Percentiles rank a stretch among this genome's conserved stretches.
These are phyloP conservation scores for Coprinellus aureogranulatus DNA, from an alignment of 768 basidiomycete species.

Conservation along the genomic window DNA sequence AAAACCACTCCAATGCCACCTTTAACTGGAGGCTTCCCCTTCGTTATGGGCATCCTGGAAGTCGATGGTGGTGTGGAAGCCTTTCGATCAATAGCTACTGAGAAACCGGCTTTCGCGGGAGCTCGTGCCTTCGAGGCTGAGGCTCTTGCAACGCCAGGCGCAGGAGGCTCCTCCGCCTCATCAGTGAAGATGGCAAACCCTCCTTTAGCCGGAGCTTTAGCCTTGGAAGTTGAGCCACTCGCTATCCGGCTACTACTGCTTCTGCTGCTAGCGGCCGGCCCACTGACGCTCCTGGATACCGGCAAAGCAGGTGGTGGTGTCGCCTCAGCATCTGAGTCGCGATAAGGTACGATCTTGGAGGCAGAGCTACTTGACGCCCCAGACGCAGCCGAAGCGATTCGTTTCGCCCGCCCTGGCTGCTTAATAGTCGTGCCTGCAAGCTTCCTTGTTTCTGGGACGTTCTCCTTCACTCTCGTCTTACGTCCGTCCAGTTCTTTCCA, in stretches of 20 bases:
- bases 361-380: slow-evolving; percentile 24
- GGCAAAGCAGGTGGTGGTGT: slow-evolving; percentile 37
- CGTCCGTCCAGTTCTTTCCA: slow-evolving; percentile 79
- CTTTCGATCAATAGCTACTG: too few species aligned
- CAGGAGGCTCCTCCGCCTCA: slow-evolving; percentile 7
- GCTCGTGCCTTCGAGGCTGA: too few species aligned
- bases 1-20: too few species aligned
- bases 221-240: slow-evolving; percentile 12
- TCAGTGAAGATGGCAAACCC: slow-evolving; percentile 20
- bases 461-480: slow-evolving; percentile 77
- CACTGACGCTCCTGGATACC: not conserved
- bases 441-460: slow-evolving; percentile 67
- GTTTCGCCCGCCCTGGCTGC: slow-evolving; percentile 56
- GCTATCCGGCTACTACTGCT: not conserved
- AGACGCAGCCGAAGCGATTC: slow-evolving; percentile 42
- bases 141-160: not conserved
- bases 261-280: not conserved
- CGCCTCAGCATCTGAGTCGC: slow-evolving; percentile 52
- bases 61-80: too few species aligned
- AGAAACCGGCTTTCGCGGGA: too few species aligned
- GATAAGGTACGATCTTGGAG: slow-evolving; percentile 63
- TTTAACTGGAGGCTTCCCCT: too few species aligned
- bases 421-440: slow-evolving; percentile 64
- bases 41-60: too few species aligned
- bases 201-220: slow-evolving; percentile 21